phyloP scores from a whole-genome alignment of 768 basidiomycete genomes.

The Trametes elegans region DNA sequence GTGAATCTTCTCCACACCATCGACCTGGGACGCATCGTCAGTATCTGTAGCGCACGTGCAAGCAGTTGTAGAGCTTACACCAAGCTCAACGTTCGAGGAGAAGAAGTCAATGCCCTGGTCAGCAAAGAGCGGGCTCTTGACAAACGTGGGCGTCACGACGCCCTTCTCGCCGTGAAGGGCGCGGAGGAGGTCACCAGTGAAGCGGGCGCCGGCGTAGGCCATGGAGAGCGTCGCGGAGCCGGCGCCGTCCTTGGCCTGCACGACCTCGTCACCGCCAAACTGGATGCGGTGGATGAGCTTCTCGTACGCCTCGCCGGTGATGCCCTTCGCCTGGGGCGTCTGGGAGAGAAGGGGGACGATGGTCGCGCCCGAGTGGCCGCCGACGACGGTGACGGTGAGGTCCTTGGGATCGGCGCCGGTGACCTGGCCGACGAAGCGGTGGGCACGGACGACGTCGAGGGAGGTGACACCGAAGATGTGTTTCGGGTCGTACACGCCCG shows the following conservation, averaged over 20 bases:
- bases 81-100: constrained; percentile 91
- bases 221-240: constrained; percentile 76
- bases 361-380: constrained; percentile 96
- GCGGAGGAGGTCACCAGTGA: constrained; percentile 57
- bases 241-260: constrained; percentile 93
- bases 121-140: constrained; percentile 84
- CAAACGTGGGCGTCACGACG: constrained; percentile 77
- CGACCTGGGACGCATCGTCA: constrained; percentile 40
- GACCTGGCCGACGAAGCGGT: constrained; percentile 82
- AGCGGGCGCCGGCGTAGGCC: constrained; percentile 77
- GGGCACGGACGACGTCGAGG: constrained; percentile 95
- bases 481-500: constrained; percentile 87
- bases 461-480: constrained; percentile 96
- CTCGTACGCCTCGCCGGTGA: constrained; percentile 71
- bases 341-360: constrained; percentile 97
- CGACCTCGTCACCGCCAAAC: constrained; percentile 97
- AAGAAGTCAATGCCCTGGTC: constrained; percentile 92
- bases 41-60: not conserved
- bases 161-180: constrained; percentile 67
- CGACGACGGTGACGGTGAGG: constrained; percentile 80
- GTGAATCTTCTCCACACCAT: constrained; percentile 93
- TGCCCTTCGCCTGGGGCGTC: constrained; percentile 59
- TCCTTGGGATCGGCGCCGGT: constrained; percentile 62
- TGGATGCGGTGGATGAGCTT: constrained; percentile 92
- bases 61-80: constrained; percentile 47